A percentile compares a stretch with the other conserved stretches of the same genome.
Conservation (phyloP, 2,329 filamentous ascomycete species). For the Phialophora verrucosa region DNA sequence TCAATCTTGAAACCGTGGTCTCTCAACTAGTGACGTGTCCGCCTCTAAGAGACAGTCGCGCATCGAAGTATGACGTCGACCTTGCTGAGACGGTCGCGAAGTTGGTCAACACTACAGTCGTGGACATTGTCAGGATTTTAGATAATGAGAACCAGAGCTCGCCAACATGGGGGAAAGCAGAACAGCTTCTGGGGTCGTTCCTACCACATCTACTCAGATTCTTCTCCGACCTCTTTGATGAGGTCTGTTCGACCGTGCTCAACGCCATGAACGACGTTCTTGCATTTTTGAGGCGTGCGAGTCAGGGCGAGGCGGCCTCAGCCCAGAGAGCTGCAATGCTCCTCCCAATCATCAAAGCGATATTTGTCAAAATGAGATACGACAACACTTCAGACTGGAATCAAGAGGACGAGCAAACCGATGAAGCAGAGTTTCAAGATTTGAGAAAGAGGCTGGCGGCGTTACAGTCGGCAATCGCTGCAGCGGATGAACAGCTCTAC, state of each 20-base stretch:
- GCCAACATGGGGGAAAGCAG: slow-evolving; percentile 73
- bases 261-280: slow-evolving; percentile 90
- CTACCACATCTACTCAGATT: slow-evolving; percentile 87
- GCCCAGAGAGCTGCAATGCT: slow-evolving; percentile 80
- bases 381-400: slow-evolving; percentile 95
- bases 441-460: slow-evolving; percentile 87
- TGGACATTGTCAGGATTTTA: slow-evolving; percentile 84
- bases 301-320: slow-evolving; percentile 67
- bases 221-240: slow-evolving; percentile 97
- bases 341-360: slow-evolving; percentile 84
- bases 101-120: slow-evolving; percentile 86
- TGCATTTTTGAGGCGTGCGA: slow-evolving; percentile 83
- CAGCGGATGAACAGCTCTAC: slow-evolving; percentile 85
- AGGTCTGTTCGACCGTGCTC: slow-evolving; percentile 95
- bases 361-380: slow-evolving; percentile 95
- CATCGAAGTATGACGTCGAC: slow-evolving; percentile 90
- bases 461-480: slow-evolving; percentile 89
- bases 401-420: slow-evolving; percentile 89
- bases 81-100: slow-evolving; percentile 94
- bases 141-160: slow-evolving; percentile 69
- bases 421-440: slow-evolving; percentile 97
- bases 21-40: slow-evolving; percentile 84
- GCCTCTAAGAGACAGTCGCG: slow-evolving; percentile 77
- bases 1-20: slow-evolving; percentile 85
- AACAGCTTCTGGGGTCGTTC: slow-evolving; percentile 81